Evolutionary conservation across 768 basidiomycete genomes (phyloP).

Genomic region (Russula foetens): DNA sequence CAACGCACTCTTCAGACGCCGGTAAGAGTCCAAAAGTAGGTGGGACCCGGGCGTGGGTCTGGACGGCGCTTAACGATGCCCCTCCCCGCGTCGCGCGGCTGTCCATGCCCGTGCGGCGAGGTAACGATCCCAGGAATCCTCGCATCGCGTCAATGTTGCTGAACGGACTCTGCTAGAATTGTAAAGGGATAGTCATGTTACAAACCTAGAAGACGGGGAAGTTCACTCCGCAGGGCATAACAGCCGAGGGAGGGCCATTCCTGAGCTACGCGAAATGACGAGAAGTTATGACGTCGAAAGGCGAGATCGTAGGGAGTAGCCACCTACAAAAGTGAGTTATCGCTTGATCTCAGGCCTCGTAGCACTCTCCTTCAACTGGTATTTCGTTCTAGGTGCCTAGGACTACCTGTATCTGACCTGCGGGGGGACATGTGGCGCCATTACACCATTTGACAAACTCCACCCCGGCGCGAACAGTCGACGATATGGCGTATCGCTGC

Average conservation of each 20-base stretch:
- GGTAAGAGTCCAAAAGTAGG: not conserved
- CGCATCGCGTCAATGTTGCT: not conserved
- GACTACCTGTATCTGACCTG: no score
- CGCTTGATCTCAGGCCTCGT: not conserved
- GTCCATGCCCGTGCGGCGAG: not conserved
- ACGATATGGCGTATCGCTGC: no score
- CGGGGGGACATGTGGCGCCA: no score
- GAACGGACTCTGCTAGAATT: not conserved
- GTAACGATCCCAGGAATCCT: not conserved
- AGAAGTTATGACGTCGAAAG: not conserved
- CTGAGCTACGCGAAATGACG: not conserved
- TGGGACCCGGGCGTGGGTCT: no score
- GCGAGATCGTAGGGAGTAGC: not conserved
- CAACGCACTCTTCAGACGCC: no score
- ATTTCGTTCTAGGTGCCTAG: no score
- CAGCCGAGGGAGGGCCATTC: not conserved
- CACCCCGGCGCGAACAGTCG: no score
- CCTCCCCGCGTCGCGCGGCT: not conserved
- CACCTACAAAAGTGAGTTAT: not conserved
- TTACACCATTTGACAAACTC: no score
- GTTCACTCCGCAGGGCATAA: not conserved
- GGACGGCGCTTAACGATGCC: not conserved
- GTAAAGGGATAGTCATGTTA: no score
- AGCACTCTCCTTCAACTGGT: not conserved
- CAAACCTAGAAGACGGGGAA: no score